phyloP scores from a whole-genome alignment of 768 basidiomycete genomes.

The Serendipita vermifera region DNA sequence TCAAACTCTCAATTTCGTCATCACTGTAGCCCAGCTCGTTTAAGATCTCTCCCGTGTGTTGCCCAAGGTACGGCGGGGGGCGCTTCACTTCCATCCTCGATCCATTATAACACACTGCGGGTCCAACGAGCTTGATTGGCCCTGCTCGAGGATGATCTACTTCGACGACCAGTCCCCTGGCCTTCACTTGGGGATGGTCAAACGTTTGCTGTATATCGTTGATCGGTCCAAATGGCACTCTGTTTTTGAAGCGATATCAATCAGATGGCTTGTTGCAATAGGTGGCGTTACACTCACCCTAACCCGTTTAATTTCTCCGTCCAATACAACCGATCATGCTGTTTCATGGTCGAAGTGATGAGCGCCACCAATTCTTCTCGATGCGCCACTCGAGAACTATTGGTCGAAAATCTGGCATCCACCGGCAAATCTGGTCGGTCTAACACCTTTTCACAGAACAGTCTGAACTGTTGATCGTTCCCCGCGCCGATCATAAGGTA shows the following conservation, averaged over 20 bases:
- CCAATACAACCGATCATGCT: conserved; percentile 58
- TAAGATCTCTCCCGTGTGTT: conserved; percentile 60
- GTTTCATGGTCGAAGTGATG: conserved; percentile 48
- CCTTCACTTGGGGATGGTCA: conserved; percentile 72
- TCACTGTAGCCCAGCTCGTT: conserved; percentile 32
- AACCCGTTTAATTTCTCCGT: conserved; percentile 57
- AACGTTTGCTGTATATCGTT: conserved; percentile 86
- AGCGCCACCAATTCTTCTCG: conserved; percentile 53
- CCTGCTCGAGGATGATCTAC: conserved; percentile 74
- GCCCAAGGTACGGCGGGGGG: conserved; percentile 78
- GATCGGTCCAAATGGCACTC: conserved; percentile 81
- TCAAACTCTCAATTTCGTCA: conserved; percentile 32
- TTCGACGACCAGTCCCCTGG: conserved; percentile 61
- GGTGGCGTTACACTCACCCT: conserved; percentile 41
- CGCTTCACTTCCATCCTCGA: conserved; percentile 56
- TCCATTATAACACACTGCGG: conserved; percentile 73
- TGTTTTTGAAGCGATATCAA: conserved; percentile 22
- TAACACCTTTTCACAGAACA: conserved; percentile 52
- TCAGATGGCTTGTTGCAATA: conserved; percentile 10
- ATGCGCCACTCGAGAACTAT: conserved; percentile 63
- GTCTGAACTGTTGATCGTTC: conserved; percentile 74
- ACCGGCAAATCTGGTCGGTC: conserved; percentile 42
- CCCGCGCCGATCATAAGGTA: conserved; percentile 91
- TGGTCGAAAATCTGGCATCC: conserved; percentile 57
- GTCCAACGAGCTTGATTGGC: conserved; percentile 63